Conservation (phyloP, 2,329 filamentous ascomycete genomes). For the Madurella fahalii region DNA sequence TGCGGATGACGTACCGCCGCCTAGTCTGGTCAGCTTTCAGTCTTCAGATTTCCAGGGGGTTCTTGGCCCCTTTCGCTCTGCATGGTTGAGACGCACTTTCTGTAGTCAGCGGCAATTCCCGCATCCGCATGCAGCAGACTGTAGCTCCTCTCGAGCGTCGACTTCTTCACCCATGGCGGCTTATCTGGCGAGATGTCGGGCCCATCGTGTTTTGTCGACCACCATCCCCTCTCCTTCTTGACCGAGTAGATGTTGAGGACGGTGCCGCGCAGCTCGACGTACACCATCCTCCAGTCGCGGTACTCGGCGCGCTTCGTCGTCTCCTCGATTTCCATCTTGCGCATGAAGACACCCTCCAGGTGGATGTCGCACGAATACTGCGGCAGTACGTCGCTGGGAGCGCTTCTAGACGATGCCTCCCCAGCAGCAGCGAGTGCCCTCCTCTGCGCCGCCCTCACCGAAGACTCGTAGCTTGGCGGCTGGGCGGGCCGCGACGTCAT, state of each 20-base stretch:
- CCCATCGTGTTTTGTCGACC: slow-evolving; percentile 41
- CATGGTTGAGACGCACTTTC: slow-evolving; percentile 50
- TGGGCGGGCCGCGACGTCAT: slow-evolving; percentile 47
- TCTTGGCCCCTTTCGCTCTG: neutral
- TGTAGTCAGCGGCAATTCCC: slow-evolving; percentile 68
- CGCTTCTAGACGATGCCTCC: slow-evolving; percentile 28
- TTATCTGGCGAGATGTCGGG: slow-evolving; percentile 47
- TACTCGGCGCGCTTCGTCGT: slow-evolving; percentile 59
- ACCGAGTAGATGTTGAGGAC: slow-evolving; percentile 61
- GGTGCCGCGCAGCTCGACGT: slow-evolving; percentile 63
- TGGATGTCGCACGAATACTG: slow-evolving; percentile 53
- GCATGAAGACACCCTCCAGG: slow-evolving; percentile 54
- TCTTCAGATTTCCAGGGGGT: neutral
- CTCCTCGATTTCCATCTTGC: slow-evolving; percentile 64
- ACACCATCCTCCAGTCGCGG: slow-evolving; percentile 61
- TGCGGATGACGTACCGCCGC: slow-evolving; percentile 63
- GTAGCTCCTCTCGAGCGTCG: slow-evolving; percentile 61
- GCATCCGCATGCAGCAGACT: slow-evolving; percentile 71
- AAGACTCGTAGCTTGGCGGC: slow-evolving; percentile 44
- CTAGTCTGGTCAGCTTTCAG: slow-evolving; percentile 32
- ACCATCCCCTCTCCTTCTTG: slow-evolving; percentile 54
- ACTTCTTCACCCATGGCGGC: slow-evolving; percentile 49
- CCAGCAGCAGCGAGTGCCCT: slow-evolving; percentile 15
- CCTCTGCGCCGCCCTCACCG: slow-evolving; percentile 29
- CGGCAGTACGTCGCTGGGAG: slow-evolving; percentile 48